These are phyloP conservation scores for Yamadazyma jaroonii DNA, from an alignment of 1,139 yeast species.

Conservation along the genomic window DNA sequence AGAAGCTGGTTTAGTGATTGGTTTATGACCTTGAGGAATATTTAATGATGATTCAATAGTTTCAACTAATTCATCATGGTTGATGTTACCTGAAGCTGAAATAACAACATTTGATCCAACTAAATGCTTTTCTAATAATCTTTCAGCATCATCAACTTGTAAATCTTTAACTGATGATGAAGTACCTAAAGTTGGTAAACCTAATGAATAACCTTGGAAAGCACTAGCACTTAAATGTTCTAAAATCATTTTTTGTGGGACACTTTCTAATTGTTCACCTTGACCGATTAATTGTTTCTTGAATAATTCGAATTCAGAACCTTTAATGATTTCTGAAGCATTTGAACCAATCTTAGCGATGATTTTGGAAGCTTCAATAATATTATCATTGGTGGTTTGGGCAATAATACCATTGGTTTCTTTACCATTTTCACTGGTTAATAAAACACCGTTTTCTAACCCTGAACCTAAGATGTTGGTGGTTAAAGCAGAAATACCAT, in stretches of 20 bases:
- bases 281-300: constrained; percentile 35
- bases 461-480: constrained; percentile 47
- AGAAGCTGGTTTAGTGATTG: constrained; percentile 50
- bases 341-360: constrained; percentile 36
- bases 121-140: constrained; percentile 55
- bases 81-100: constrained; percentile 71
- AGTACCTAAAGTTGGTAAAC: constrained; percentile 74
- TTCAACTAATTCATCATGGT: constrained; percentile 66
- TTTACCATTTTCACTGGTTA: constrained; percentile 44
- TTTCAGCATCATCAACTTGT: constrained; percentile 54
- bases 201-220: constrained; percentile 79
- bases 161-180: constrained; percentile 57
- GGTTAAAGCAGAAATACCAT: constrained; percentile 71
- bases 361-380: constrained; percentile 41
- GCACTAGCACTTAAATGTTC: constrained; percentile 80
- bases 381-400: constrained; percentile 45
- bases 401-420: constrained; percentile 56
- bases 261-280: constrained; percentile 44
- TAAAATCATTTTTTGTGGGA: constrained; percentile 50
- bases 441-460: constrained; percentile 43
- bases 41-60: constrained; percentile 52
- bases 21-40: constrained; percentile 54
- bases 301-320: constrained; percentile 33
- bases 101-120: constrained; percentile 64
- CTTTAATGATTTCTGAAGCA: constrained; percentile 28